Conservation (phyloP, 352 stramenopile species). For the Detonula confervacea region DNA sequence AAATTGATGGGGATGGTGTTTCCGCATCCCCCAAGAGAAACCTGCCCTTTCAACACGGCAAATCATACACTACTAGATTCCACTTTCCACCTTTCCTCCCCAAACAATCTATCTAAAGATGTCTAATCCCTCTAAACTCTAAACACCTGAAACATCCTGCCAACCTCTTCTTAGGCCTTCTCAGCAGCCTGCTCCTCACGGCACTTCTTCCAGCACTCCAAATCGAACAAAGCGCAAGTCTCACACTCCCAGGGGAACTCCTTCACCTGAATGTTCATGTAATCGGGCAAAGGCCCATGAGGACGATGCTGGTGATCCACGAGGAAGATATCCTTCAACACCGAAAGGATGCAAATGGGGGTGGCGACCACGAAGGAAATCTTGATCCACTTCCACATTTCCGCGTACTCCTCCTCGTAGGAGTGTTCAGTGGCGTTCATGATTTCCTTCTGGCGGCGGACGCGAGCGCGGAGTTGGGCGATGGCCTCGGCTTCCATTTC, state of each 20-base stretch:
- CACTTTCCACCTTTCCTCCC: slow-evolving; percentile 4
- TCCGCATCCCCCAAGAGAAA: background rate
- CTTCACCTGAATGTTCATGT: slow-evolving; percentile 83
- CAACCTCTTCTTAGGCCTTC: no score
- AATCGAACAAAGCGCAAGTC: slow-evolving; percentile 80
- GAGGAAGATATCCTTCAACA: slow-evolving; percentile 73
- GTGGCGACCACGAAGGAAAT: slow-evolving; percentile 72
- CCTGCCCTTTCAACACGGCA: background rate
- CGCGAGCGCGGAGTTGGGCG: slow-evolving; percentile 72
- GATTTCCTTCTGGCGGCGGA: slow-evolving; percentile 79
- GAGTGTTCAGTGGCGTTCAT: slow-evolving; percentile 60
- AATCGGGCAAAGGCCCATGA: slow-evolving; percentile 72
- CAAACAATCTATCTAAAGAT: no score
- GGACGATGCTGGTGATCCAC: slow-evolving; percentile 67
- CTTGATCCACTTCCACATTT: slow-evolving; percentile 85
- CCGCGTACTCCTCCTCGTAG: slow-evolving; percentile 64
- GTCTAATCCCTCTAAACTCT: no score
- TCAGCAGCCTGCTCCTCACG: slow-evolving; percentile 67
- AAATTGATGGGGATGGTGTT: background rate
- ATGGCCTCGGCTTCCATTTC: slow-evolving; percentile 76
- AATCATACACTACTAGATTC: slow-evolving; percentile 4
- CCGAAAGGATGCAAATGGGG: slow-evolving; percentile 63
- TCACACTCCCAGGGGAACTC: slow-evolving; percentile 85
- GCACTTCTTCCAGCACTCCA: slow-evolving; percentile 84
- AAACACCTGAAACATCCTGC: no score